phyloP scores from a whole-genome alignment of 2,329 filamentous ascomycete species.

The Colletotrichum tamarilloi region DNA sequence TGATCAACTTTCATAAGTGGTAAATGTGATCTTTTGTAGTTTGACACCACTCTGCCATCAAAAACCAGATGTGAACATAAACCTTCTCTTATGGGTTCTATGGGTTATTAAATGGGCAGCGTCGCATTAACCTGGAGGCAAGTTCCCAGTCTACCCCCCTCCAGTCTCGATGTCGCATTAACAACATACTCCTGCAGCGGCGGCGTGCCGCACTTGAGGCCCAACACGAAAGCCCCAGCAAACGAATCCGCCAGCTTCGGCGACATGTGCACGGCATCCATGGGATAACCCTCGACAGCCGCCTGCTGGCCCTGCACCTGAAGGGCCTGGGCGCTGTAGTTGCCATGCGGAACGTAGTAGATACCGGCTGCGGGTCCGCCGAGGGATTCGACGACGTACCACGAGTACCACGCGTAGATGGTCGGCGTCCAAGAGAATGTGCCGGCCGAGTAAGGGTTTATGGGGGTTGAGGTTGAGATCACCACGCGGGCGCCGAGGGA shows the following conservation, averaged over 20 bases:
- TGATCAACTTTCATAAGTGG: no score
- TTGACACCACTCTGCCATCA: no score
- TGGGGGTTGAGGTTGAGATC: slow-evolving; percentile 65
- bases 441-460: slow-evolving; percentile 70
- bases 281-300: slow-evolving; percentile 66
- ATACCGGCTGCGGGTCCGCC: slow-evolving; percentile 52
- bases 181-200: slow-evolving; percentile 25
- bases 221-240: slow-evolving; percentile 65
- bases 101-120: slow-evolving; percentile 1
- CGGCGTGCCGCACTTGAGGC: slow-evolving; percentile 20
- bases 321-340: slow-evolving; percentile 65
- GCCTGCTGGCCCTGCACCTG: slow-evolving; percentile 58
- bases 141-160: neutral
- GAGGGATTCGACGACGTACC: slow-evolving; percentile 39
- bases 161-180: slow-evolving; percentile 26
- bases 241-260: slow-evolving; percentile 64
- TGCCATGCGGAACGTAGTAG: slow-evolving; percentile 68
- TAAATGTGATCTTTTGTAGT: no score
- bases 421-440: slow-evolving; percentile 57
- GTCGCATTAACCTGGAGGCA: slow-evolving; percentile 25
- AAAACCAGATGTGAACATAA: no score
- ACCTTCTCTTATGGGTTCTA: no score
- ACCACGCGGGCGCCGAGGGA: slow-evolving; percentile 71
- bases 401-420: slow-evolving; percentile 67
- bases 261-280: slow-evolving; percentile 73